Evolutionary conservation across 2,329 filamentous ascomycete species (phyloP).

Genomic region (Curvularia lunata): DNA sequence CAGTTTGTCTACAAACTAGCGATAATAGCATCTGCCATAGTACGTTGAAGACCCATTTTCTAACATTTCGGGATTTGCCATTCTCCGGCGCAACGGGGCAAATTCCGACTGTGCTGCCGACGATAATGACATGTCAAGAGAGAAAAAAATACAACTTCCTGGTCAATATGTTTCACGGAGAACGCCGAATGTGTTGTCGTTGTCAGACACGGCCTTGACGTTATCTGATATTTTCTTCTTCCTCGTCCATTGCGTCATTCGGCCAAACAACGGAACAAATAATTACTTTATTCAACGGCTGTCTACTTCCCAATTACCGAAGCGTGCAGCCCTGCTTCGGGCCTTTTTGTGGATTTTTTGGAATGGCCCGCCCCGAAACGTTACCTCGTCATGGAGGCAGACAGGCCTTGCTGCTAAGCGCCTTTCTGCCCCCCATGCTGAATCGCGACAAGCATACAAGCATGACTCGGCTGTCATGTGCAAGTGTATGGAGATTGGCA

Average conservation of each 20-base stretch:
- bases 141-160: not conserved
- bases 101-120: not conserved
- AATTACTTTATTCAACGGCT: not conserved
- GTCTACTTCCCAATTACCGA: not conserved
- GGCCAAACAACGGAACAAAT: not conserved
- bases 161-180: not conserved
- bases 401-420: not conserved
- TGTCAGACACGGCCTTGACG: not conserved
- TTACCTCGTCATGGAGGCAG: not conserved
- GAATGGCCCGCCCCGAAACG: constrained; percentile 15
- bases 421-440: not conserved
- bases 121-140: not conserved
- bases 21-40: not conserved
- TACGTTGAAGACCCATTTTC: not conserved
- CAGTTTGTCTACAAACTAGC: no score
- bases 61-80: not conserved
- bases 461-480: not conserved
- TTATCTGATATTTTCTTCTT: constrained; percentile 7
- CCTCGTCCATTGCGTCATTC: constrained; percentile 10
- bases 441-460: not conserved
- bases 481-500: not conserved
- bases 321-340: constrained; percentile 1
- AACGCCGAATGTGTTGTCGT: not conserved
- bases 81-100: not conserved
- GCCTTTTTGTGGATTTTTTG: constrained; percentile 10